Conservation (phyloP, 805 yeast genomes). For the Saturnispora silvae region DNA sequence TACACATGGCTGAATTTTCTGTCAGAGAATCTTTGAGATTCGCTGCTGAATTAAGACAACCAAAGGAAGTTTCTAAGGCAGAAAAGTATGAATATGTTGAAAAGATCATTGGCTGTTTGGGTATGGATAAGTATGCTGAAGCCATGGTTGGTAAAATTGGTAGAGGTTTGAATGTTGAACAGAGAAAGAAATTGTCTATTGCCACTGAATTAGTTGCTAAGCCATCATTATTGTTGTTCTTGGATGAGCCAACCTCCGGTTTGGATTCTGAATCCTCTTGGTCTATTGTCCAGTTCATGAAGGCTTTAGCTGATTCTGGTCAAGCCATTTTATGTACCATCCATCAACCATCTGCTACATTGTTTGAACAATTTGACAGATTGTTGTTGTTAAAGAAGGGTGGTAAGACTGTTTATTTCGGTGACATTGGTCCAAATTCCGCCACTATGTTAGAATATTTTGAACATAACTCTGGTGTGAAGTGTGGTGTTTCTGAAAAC, state of each 20-base stretch:
- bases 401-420: slow-evolving; percentile 43
- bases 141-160: slow-evolving; percentile 39
- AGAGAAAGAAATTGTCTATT: slow-evolving; percentile 41
- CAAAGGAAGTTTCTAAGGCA: slow-evolving; percentile 26
- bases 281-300: slow-evolving; percentile 43
- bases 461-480: slow-evolving; percentile 48
- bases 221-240: slow-evolving; percentile 40
- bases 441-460: slow-evolving; percentile 34
- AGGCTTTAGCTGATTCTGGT: slow-evolving; percentile 39
- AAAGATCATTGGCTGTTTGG: slow-evolving; percentile 29
- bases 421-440: slow-evolving; percentile 41
- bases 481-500: slow-evolving; percentile 51
- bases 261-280: slow-evolving; percentile 48
- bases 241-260: slow-evolving; percentile 55
- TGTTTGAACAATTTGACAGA: slow-evolving; percentile 35
- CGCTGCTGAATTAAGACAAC: slow-evolving; percentile 39
- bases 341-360: slow-evolving; percentile 39
- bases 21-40: slow-evolving; percentile 41
- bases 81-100: slow-evolving; percentile 36
- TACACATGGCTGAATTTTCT: slow-evolving; percentile 39
- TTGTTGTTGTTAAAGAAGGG: slow-evolving; percentile 39
- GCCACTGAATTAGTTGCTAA: slow-evolving; percentile 47
- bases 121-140: slow-evolving; percentile 37
- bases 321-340: slow-evolving; percentile 48
- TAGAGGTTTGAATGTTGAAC: slow-evolving; percentile 42